These are phyloP conservation scores for Cordyceps tenuipes DNA, from an alignment of 2,329 filamentous ascomycete species.

Conservation along the genomic window DNA sequence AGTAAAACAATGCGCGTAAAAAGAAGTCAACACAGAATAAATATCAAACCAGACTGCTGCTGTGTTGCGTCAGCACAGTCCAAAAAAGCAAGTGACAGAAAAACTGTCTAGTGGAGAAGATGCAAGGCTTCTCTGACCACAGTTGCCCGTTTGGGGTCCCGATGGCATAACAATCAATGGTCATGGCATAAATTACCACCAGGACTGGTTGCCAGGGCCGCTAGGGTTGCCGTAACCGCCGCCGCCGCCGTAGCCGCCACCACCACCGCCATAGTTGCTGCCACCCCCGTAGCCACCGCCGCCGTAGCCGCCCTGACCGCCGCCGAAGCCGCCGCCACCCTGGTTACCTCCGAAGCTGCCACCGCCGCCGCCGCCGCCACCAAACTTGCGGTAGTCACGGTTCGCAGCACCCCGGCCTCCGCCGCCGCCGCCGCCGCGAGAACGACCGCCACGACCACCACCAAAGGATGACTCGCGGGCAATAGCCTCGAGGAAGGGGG, in stretches of 20 bases:
- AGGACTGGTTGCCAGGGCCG: slow-evolving; percentile 56
- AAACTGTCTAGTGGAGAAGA: neutral
- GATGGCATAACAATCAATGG: neutral
- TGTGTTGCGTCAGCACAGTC: neutral
- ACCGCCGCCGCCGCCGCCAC: slow-evolving; percentile 40
- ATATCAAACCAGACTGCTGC: slow-evolving; percentile 19
- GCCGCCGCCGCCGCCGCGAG: slow-evolving; percentile 43
- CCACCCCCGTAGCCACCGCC: slow-evolving; percentile 23
- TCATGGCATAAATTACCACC: slow-evolving; percentile 46
- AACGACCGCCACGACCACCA: slow-evolving; percentile 53
- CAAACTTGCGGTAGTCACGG: slow-evolving; percentile 83
- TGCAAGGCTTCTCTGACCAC: neutral
- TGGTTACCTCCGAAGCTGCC: slow-evolving; percentile 24
- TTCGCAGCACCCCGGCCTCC: slow-evolving; percentile 66
- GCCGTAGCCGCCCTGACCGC: slow-evolving; percentile 23
- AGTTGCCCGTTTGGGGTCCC: neutral
- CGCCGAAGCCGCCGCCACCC: slow-evolving; percentile 18
- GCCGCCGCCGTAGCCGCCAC: slow-evolving; percentile 31
- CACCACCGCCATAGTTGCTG: slow-evolving; percentile 34
- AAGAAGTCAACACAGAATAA: slow-evolving; percentile 14
- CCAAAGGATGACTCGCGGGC: slow-evolving; percentile 87
- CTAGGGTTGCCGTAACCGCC: slow-evolving; percentile 59
- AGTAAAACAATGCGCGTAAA: neutral
- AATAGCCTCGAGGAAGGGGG: slow-evolving; percentile 90
- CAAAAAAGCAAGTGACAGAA: neutral